Evolutionary conservation across 352 stramenopile species (phyloP).

Genomic region (Globisporangium heterothallicum): DNA sequence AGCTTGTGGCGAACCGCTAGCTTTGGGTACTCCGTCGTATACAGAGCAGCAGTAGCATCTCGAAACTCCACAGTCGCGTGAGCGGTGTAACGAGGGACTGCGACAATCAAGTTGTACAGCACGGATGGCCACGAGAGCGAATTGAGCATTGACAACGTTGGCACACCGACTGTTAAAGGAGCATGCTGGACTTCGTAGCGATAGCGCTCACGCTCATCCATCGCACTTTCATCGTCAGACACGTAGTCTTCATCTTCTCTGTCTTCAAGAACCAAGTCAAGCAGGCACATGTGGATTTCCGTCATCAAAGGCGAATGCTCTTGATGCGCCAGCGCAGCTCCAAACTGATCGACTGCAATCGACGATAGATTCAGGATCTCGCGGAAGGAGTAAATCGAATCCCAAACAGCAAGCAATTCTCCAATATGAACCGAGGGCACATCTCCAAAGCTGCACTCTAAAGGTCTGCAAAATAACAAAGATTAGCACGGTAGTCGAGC

Average conservation of each 20-base stretch:
- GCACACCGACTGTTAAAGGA: slow-evolving; percentile 70
- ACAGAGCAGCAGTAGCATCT: slow-evolving; percentile 39
- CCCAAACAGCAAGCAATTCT: slow-evolving; percentile 65
- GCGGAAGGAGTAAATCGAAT: slow-evolving; percentile 77
- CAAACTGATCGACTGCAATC: slow-evolving; percentile 66
- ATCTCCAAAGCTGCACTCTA: slow-evolving; percentile 47
- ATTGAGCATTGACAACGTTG: slow-evolving; percentile 76
- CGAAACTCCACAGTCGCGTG: slow-evolving; percentile 33
- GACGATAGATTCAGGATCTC: slow-evolving; percentile 51
- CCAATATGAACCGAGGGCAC: slow-evolving; percentile 40
- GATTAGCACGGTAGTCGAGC: not conserved
- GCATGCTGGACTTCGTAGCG: slow-evolving; percentile 78
- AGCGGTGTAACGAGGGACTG: slow-evolving; percentile 65
- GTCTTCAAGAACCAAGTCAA: slow-evolving; percentile 78
- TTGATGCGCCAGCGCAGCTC: slow-evolving; percentile 31
- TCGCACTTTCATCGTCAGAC: slow-evolving; percentile 75
- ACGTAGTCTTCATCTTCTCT: slow-evolving; percentile 84
- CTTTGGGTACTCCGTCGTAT: slow-evolving; percentile 44
- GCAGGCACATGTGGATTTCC: slow-evolving; percentile 80
- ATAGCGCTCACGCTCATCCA: slow-evolving; percentile 78
- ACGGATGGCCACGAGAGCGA: slow-evolving; percentile 76
- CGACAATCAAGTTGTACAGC: slow-evolving; percentile 53
- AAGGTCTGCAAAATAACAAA: slow-evolving; percentile 25
- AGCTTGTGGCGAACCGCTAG: slow-evolving; percentile 65
- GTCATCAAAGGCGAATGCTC: slow-evolving; percentile 50